Evolutionary conservation across 2,329 filamentous ascomycete genomes (phyloP), one percentile per base, ranked within the genome.

Genomic region (Drechslerella dactyloides): DNA sequence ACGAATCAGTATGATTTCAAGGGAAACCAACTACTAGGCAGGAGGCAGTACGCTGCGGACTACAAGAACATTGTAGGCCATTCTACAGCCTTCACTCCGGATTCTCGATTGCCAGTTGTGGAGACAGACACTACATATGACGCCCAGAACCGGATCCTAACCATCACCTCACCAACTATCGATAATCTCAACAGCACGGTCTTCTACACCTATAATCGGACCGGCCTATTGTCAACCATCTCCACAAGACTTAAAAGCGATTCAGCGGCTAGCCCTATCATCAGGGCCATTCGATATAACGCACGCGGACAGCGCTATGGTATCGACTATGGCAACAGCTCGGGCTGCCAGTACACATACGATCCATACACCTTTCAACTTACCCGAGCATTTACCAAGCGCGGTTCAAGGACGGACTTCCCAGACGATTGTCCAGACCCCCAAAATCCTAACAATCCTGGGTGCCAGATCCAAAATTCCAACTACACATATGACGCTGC

Each of bases 401-500:
- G 51, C 11, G 51, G 51, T 2, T 33, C 51, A n/a, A 54, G 17
- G 24, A 17, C 51, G 33, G 51, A 54, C 17, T 54, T 54, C 51
- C 51, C 51, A 23, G 27, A 35, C n/a, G 51, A 54, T n/a, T 54
- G 51, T 23, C 51, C 51, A 15, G 51, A 54, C 23, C 51, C 51
- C 27, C 51, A 19, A 19, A 10, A 15, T 8, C 19, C 46, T 4
- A 51, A 4, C 46, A 51, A 51, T 27, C 46, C 46, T 51, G 46
- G 46, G 2, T 51, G 46, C 15, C 46, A 51, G 23, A 51, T 64
- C 1, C 75, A 77, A 58, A 66, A 76, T 50, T 40, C 77, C 5
- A 50, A 40, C 2, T 76, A 77, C 48, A 65, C 60, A 0, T 76
- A 74, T 50, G 76, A 78, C 48, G 44, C 73, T 1, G n/a, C 48